Base-by-base conservation (phyloP, 2,329 filamentous ascomycete species). In the Fusarium sp. region DNA sequence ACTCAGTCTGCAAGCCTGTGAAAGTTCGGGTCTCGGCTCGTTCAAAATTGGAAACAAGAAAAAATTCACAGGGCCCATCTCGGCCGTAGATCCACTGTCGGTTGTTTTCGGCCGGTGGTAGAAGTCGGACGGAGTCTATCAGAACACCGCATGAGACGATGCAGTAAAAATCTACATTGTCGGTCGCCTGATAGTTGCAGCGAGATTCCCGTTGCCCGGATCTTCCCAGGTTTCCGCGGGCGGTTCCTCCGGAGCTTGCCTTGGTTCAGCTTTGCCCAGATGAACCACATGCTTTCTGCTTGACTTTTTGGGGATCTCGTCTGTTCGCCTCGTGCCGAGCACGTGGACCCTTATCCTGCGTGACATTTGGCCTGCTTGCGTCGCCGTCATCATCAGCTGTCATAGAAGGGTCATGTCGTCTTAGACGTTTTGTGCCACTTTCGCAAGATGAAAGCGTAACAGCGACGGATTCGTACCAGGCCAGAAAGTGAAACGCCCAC, bases 31-130 rank as follows among this genome's bases (percentile, higher is more conserved):
- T 26, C 59, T 57, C 44, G 51, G 61, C 33, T 33, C 36, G 55
- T 45, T 41, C 23, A 64, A 20, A 11, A 11, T 28, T 20, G 49
- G 36, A 30, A 38, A 44, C 37, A 47, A 38, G 30, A 47, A 28
- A 44, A 44, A 50, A 51, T 38, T 20, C 56, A 26, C 23, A 41
- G 37, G 49, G 37, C 33, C 40, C 37, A 51, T 59, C 20, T 49
- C 42, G 46, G 53, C 28, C 46, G 38, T 52, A 62, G 68, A 65
- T 51, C 65, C 62, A 62, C 61, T 56, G 59, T 69, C 65, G 72
- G 72, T 65, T 70, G 49, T 72, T 72, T 62, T 69, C 66, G 68
- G 72, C 72, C 69, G 68, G 63, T 57, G 71, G 58, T 70, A 45
- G 47, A 50, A 52, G 30, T 56, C 60, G 49, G 65, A 23, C 60